phyloP scores from a whole-genome alignment of 2,329 filamentous ascomycete species.

The Verticillium alfalfae region DNA sequence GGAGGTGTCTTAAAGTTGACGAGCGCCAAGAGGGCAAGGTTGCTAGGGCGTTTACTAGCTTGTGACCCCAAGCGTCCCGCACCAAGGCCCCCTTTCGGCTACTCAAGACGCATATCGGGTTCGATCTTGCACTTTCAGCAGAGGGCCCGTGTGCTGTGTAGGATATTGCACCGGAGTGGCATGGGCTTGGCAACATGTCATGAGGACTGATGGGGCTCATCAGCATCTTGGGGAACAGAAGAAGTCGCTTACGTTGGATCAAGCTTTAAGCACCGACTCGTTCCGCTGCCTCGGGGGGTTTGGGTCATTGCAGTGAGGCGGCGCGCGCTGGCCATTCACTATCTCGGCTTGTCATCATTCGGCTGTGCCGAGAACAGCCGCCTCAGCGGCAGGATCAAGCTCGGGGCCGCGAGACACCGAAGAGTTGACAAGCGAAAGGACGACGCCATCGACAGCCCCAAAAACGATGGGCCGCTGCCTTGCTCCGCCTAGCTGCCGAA shows the following conservation, averaged over 20 bases:
- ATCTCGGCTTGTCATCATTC: neutral
- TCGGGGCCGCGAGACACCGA: neutral
- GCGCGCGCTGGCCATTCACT: neutral
- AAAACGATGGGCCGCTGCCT: constrained; percentile 5
- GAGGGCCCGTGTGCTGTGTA: too few relatives aligned
- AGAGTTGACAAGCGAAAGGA: neutral
- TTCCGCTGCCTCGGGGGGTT: neutral
- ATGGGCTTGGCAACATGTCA: too few relatives aligned
- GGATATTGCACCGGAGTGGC: neutral
- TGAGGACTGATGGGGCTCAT: too few relatives aligned
- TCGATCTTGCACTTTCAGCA: too few relatives aligned
- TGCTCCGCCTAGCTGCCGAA: neutral
- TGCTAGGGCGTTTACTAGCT: neutral
- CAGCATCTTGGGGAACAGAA: too few relatives aligned
- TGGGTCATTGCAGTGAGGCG: neutral
- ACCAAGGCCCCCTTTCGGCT: too few relatives aligned
- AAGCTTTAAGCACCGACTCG: too few relatives aligned
- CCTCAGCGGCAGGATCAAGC: constrained; percentile 5
- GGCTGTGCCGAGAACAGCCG: constrained; percentile 9
- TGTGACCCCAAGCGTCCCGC: too few relatives aligned
- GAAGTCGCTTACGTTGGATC: too few relatives aligned
- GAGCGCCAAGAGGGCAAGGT: neutral
- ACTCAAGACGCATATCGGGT: too few relatives aligned
- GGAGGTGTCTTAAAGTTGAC: neutral
- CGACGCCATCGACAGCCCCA: neutral